Evolutionary conservation across 345 rosid species (phyloP), one percentile per base, ranked within the genome.

Genomic region (Reutealis trisperma): DNA sequence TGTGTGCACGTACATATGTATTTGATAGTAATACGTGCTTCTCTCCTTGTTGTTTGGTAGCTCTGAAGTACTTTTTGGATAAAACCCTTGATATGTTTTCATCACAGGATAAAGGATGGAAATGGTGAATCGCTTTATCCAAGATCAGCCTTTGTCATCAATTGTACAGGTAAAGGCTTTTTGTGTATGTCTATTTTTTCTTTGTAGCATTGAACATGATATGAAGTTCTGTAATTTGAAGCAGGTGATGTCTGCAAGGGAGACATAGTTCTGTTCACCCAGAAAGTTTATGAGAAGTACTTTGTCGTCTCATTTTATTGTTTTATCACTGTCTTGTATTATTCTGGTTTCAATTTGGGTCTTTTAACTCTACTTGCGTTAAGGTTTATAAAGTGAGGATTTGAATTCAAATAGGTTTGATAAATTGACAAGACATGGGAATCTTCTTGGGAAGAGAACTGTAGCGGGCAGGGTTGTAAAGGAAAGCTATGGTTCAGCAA

Each of bases 401-500:
- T 63, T 71, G 10, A 57, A 65, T 42, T 83, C 67, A 62, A 77
- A 65, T 84, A 91, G 95, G 72, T 88, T 76, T 67, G 77, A 83
- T 24, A 86, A 85, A 81, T 78, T 82, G 78, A 86, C 74, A 24
- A 84, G 75, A 76, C 79, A 76, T 69, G 92, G 89, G 68, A 82
- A 80, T 60, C 9, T 75, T 74, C 52, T 84, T 54, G 94, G 91
- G 72, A 85, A 42, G 80, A 88, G 93, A 85, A 87, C 85, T 68
- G 78, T 90, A 25, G 92, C 90, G 13, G 92, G 96, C 69, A 81
- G 85, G 80, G 88, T 91, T 73, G 86, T 88, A 22, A 87, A 89
- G 78, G 92, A 91, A 83, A 91, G 92, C 84, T 90, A 90, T 67
- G 94, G 94, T 66, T 84, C 90, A 24, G 89, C 89, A 78, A 88